phyloP scores from a whole-genome alignment of 2,329 filamentous ascomycete species.

The Dactylellina leptospora region DNA sequence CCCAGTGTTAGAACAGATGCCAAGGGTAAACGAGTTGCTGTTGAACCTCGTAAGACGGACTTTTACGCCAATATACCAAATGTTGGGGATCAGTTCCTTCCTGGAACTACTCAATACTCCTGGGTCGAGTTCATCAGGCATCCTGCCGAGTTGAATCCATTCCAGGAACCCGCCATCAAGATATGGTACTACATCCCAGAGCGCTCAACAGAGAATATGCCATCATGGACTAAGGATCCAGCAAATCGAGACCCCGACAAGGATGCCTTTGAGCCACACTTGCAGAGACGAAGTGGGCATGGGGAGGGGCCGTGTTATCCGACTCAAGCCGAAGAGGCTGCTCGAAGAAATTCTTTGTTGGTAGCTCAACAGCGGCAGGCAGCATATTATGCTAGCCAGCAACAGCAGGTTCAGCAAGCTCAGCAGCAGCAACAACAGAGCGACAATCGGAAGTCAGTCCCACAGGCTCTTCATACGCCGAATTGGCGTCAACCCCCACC shows the following conservation, averaged over 20 bases:
- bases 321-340: constrained; percentile 43
- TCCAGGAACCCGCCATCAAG: constrained; percentile 45
- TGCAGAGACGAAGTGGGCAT: constrained; percentile 28
- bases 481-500: constrained; percentile 45
- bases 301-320: constrained; percentile 39
- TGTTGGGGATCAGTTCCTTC: constrained; percentile 42
- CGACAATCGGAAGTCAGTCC: constrained; percentile 7
- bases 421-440: constrained; percentile 14
- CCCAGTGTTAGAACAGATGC: constrained; percentile 29
- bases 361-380: constrained; percentile 25
- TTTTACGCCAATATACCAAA: constrained; percentile 44
- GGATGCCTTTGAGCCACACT: constrained; percentile 39
- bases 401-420: not conserved
- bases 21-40: constrained; percentile 46
- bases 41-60: constrained; percentile 44
- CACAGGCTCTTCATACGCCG: constrained; percentile 23
- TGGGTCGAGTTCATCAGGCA: constrained; percentile 35
- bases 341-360: constrained; percentile 3
- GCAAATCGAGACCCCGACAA: constrained; percentile 27
- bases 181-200: constrained; percentile 51
- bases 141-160: constrained; percentile 19
- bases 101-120: constrained; percentile 23
- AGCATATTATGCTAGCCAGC: constrained; percentile 29
- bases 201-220: constrained; percentile 41
- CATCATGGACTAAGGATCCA: constrained; percentile 47